Evolutionary conservation across 2,329 filamentous ascomycete genomes (phyloP).

Genomic region (Diaporthe vexans): DNA sequence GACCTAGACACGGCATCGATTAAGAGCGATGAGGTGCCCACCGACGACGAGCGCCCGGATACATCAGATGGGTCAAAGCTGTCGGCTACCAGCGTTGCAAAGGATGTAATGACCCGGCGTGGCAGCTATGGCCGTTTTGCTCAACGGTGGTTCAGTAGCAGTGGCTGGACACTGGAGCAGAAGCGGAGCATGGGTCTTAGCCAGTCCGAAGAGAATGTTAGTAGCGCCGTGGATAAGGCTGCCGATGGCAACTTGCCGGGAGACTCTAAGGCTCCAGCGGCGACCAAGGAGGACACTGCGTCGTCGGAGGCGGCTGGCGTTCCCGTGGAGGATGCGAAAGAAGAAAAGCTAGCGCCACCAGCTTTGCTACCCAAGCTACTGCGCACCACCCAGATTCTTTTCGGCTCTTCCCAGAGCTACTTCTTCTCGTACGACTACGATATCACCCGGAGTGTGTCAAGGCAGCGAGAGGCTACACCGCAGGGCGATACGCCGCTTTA

Average conservation of each 20-base stretch:
- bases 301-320: constrained; percentile 41
- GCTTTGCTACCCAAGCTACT: constrained; percentile 84
- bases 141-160: constrained; percentile 89
- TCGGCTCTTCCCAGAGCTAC: constrained; percentile 86
- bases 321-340: constrained; percentile 38
- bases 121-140: constrained; percentile 92
- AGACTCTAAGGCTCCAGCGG: constrained; percentile 35
- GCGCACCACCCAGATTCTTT: constrained; percentile 85
- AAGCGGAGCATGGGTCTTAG: constrained; percentile 79
- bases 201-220: constrained; percentile 52
- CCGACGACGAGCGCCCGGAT: constrained; percentile 53
- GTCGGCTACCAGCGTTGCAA: constrained; percentile 76
- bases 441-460: constrained; percentile 77
- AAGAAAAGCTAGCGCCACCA: constrained; percentile 43
- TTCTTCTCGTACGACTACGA: constrained; percentile 97
- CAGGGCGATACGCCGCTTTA: constrained; percentile 79
- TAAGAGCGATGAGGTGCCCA: constrained; percentile 56
- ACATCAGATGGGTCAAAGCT: constrained; percentile 26
- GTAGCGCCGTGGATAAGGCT: constrained; percentile 56
- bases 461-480: constrained; percentile 58
- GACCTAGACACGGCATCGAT: constrained; percentile 52
- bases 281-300: constrained; percentile 30
- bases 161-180: constrained; percentile 82
- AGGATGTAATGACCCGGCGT: constrained; percentile 87
- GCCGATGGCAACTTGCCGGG: constrained; percentile 18